Evolutionary conservation across 163 green algal species (phyloP).

Genomic region (Chlamydomonas reinhardtii): DNA sequence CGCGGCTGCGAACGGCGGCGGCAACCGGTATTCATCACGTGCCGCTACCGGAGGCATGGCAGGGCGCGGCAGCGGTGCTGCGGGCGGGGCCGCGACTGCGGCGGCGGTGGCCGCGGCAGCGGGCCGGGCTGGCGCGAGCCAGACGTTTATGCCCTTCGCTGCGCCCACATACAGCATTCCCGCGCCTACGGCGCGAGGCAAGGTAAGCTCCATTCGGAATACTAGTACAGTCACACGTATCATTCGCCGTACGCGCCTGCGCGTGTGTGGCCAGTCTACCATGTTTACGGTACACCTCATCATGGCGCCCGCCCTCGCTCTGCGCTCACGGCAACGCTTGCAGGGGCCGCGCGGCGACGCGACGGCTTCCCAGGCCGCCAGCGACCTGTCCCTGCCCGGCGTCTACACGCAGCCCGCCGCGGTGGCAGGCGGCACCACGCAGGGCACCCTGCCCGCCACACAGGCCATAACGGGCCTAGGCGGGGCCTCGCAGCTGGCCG

Average conservation of each 20-base stretch:
- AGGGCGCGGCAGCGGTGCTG: not conserved
- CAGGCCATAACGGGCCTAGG: not conserved
- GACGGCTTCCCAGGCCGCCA: slow-evolving; percentile 6
- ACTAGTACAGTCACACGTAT: too few species aligned
- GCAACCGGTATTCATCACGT: slow-evolving; percentile 31
- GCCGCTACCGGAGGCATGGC: not conserved
- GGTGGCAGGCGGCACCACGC: not conserved
- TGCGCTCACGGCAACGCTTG: too few species aligned
- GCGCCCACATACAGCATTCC: slow-evolving; percentile 66
- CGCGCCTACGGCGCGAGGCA: not conserved
- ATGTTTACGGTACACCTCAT: too few species aligned
- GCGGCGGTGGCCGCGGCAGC: not conserved
- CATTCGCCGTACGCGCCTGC: too few species aligned
- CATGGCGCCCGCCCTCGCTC: too few species aligned
- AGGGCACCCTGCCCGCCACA: slow-evolving; percentile 16
- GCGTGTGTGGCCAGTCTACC: too few species aligned
- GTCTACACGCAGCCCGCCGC: slow-evolving; percentile 35
- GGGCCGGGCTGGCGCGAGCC: not conserved
- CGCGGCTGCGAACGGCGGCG: not conserved
- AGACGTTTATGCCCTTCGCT: slow-evolving; percentile 64
- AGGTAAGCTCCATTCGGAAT: too few species aligned
- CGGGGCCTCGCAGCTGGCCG: not conserved
- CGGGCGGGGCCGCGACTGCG: not conserved
- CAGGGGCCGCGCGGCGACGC: not conserved
- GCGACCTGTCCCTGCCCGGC: slow-evolving; percentile 9